Evolutionary conservation across 768 basidiomycete genomes (phyloP), one percentile per base, ranked within the genome.

Genomic region (Hortiboletus flavorubellus): DNA sequence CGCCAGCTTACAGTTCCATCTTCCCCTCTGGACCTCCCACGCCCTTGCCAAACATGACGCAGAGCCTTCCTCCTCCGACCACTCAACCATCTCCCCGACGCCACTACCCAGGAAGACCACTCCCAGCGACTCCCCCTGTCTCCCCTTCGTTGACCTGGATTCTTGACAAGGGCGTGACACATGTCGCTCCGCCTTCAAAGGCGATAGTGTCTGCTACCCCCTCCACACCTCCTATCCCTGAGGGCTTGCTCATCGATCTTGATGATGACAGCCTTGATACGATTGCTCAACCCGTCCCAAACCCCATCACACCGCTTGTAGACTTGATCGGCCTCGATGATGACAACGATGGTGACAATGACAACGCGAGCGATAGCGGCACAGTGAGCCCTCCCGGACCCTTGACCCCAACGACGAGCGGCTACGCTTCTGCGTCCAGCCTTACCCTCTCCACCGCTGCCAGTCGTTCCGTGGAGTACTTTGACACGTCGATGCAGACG

Each of bases 181-280:
- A 44, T 0, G 53, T 60, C 9, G 21, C 23, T 6, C 53, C 56
- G 8, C 61, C 58, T 47, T 56, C 60, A 21, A 68, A 68, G 52
- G 40, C 54, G 21, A 47, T 53, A 0, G 56, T 67, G 2, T 66
- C 66, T 12, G 46, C 44, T 26, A 12, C 62, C 3, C 66, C 66
- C 0, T 56, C 59, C 2, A 70, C 67, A 69, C 58, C 77, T 71
- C 65, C 62, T 73, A 60, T 80, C 73, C 51, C 71, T 74, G 54
- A 84, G 59, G 84, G 81, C 2, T 64, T 83, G 21, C 68, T 84
- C 30, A 85, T 85, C 55, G 80, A 85, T 67, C 68, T 85, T 18
- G 76, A 80, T 30, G 81, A 80, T 43, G 65, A 67, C 26, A 72
- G 68, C 45, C 62, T 72, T 10, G 71, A 72, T 34, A 53, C 53